Conservation (phyloP, 257 asterid genomes). For the Solanum pinnatisectum region DNA sequence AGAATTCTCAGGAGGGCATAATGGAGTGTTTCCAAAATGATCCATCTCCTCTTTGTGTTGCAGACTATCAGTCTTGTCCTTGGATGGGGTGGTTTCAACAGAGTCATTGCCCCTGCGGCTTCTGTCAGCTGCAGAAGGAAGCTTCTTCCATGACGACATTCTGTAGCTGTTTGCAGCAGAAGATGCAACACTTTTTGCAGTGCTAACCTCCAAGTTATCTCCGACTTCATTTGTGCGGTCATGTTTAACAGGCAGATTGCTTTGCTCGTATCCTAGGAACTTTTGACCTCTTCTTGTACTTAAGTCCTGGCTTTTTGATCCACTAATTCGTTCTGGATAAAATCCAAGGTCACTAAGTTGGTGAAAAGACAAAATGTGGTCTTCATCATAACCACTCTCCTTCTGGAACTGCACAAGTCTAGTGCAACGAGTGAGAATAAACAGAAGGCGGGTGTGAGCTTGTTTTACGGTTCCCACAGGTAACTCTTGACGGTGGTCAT, state of each 20-base stretch:
- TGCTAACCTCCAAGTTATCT: slow-evolving; percentile 36
- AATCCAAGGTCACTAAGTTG: slow-evolving; percentile 84
- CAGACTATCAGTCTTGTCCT: slow-evolving; percentile 27
- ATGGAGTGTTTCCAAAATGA: slow-evolving; percentile 30
- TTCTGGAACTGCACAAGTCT: slow-evolving; percentile 88
- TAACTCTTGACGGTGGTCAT: slow-evolving; percentile 91
- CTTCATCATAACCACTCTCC: slow-evolving; percentile 88
- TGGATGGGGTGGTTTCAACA: slow-evolving; percentile 32
- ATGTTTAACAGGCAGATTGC: slow-evolving; percentile 15
- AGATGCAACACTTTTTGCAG: slow-evolving; percentile 64
- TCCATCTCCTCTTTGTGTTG: slow-evolving; percentile 28
- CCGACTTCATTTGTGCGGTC: slow-evolving; percentile 38
- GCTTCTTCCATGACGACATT: slow-evolving; percentile 98
- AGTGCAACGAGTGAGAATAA: slow-evolving; percentile 89
- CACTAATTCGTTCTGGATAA: slow-evolving; percentile 47
- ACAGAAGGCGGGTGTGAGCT: slow-evolving; percentile 78
- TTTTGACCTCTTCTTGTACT: slow-evolving; percentile 18
- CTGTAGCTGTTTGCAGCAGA: slow-evolving; percentile 69
- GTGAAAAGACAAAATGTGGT: slow-evolving; percentile 49
- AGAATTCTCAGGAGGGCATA: slow-evolving; percentile 27
- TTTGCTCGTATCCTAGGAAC: slow-evolving; percentile 29
- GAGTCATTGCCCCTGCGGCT: slow-evolving; percentile 37
- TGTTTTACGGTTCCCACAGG: slow-evolving; percentile 69
- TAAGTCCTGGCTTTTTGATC: slow-evolving; percentile 11
- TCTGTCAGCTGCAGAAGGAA: slow-evolving; percentile 70